Base-by-base conservation (phyloP, 164 flowering plant species). In the Nymphaea colorata region DNA sequence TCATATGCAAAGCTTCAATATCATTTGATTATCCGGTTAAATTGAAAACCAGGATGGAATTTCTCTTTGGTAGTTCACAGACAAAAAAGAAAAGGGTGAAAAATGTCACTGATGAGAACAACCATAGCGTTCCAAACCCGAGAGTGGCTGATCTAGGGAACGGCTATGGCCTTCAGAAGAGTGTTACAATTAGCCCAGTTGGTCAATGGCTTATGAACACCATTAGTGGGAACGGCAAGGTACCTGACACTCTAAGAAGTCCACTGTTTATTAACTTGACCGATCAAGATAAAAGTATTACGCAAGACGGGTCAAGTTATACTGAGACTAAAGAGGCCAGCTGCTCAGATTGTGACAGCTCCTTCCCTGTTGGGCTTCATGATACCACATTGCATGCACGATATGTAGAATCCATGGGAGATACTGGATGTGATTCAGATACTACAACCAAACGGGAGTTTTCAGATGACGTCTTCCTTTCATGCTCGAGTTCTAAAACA, bases 401-500 rank as follows among this genome's bases (percentile, higher is more conserved):
- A 62, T 68, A 68, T 59, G 76, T 69, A 41, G 79, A 78, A 74
- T 42, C 17, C 41, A 42, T n/a, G 62, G 70, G 64, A 59, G 68
- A 68, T 61, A 25, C 36, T 25, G 71, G 66, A 62, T 25, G 68
- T 75, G 79, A 70, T 73, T 70, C 78, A 25, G 79, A 73, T 51
- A 8, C 14, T 51, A 51, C 36, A 25, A 25, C 57, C 15, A 51
- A 8, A 15, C 57, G 14, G 10, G 57, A 51, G 18, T 44, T 69
- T 64, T 47, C 69, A 15, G 85, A 78, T 62, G 72, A 74, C 67
- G 80, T 82, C 63, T 65, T 74, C 64, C 61, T 60, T 65, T 82
- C 90, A 44, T 60, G 71, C 41, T 80, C 86, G n/a, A 85, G 85
- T 77, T 68, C 82, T 67, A 68, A 67, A 55, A 81, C 89, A 17